Evolutionary conservation across 805 yeast species (phyloP).

Genomic region (Yarrowia sp.): DNA sequence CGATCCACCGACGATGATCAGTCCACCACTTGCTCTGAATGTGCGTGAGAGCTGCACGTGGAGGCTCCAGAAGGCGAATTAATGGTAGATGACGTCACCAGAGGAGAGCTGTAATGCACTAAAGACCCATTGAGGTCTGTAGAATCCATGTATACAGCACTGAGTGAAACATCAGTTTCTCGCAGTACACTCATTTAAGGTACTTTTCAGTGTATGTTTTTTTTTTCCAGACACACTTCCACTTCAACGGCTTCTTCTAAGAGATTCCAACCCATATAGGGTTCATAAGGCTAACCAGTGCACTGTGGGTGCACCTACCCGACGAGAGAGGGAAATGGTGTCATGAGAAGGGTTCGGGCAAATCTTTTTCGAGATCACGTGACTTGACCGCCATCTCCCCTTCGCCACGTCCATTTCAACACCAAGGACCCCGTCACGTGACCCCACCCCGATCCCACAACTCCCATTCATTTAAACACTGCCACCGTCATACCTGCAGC

Average conservation of each 20-base stretch:
- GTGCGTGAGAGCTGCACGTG: conserved; percentile 26
- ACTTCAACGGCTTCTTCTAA: neutral
- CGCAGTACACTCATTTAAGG: too few species aligned
- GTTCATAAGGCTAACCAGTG: neutral
- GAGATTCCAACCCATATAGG: conserved; percentile 10
- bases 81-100: neutral
- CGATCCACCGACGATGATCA: conserved; percentile 33
- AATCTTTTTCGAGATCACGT: neutral
- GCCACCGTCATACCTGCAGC: conserved; percentile 31
- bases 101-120: too few species aligned
- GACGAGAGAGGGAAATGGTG: too few species aligned
- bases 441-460: neutral
- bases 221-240: too few species aligned
- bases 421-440: conserved; percentile 1
- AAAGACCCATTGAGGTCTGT: too few species aligned
- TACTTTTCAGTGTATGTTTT: too few species aligned
- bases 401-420: conserved; percentile 5
- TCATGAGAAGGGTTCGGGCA: too few species aligned
- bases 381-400: neutral
- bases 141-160: too few species aligned
- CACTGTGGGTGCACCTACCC: too few species aligned
- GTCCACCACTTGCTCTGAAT: conserved; percentile 29
- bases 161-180: too few species aligned
- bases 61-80: neutral
- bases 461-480: neutral